Evolutionary conservation across 1,284 basidiomycete genomes (phyloP), one percentile per base, ranked within the genome.

Genomic region (Fomitopsis schrenkii): DNA sequence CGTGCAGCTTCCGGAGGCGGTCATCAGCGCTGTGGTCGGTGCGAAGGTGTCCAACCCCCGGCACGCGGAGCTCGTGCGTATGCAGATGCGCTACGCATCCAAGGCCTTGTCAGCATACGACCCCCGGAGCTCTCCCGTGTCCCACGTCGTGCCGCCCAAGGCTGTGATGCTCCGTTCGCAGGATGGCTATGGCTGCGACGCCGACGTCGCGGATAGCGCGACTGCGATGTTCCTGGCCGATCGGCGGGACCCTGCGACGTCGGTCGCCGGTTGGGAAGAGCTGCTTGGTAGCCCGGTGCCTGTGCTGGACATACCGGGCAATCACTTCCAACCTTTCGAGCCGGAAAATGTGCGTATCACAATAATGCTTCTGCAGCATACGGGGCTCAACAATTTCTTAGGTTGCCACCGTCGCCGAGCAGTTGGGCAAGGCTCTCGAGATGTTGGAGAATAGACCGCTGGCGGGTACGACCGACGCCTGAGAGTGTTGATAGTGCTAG

Each of bases 251-350:
- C 65, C 73, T 0, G 65, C 65, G 15, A 64, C 67, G 12, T 71
- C 76, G 6, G 74, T 76, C 0, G 67, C 61, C 0, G 82, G 76
- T 30, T 90, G 88, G 88, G 76, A 83, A 59, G 64, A 56, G 0
- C 64, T 86, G 12, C 69, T 79, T 0, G 75, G 75, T 3, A 62
- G 52, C 10, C 55, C 68, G 1, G 63, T 88, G 1, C 75, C 77
- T 42, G 74, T 81, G 1, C 68, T 84, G 40, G 82, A 86, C 64
- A 83, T 90, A 9, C 83, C 86, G 1, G 88, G 88, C 0, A 74
- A 90, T 68, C 88, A 90, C 65, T 90, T 90, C 64, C 74, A 82
- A 63, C 75, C 81, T 0, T 90, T 90, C 68, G 74, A 79, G 50
- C 64, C 72, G 6, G 62, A 66, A n/a, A 80, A 86, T 67, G 88